These are phyloP conservation scores for Platanthera zijinensis DNA, from an alignment of 106 monocot genomes.

Conservation along the genomic window DNA sequence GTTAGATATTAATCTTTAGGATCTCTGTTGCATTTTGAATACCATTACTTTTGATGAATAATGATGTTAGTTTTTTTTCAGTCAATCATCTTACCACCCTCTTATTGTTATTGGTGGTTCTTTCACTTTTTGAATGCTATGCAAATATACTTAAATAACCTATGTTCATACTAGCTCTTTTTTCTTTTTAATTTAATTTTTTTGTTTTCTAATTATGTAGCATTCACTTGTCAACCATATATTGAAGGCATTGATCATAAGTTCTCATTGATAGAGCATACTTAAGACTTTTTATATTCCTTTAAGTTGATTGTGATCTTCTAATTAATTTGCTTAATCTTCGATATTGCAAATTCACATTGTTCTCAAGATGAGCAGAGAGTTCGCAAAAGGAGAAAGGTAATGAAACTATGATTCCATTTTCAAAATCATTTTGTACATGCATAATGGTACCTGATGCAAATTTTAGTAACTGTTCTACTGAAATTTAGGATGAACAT, in stretches of 20 bases:
- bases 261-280: background rate
- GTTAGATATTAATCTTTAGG: too few species aligned
- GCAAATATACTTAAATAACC: too few species aligned
- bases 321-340: constrained; percentile 9
- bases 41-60: background rate
- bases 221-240: too few species aligned
- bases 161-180: too few species aligned
- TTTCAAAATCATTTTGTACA: too few species aligned
- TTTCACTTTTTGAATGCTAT: too few species aligned
- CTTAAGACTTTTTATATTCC: background rate
- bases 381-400: constrained; percentile 54
- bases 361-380: constrained; percentile 23
- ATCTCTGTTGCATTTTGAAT: background rate
- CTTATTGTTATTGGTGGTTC: too few species aligned
- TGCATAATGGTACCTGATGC: too few species aligned
- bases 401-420: constrained; percentile 10
- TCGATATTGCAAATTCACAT: constrained; percentile 21
- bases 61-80: background rate
- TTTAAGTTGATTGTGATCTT: constrained; percentile 1
- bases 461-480: too few species aligned
- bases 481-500: too few species aligned
- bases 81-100: background rate
- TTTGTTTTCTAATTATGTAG: too few species aligned
- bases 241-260: background rate
- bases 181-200: too few species aligned